A percentile compares a stretch with the other conserved stretches of the same genome.
Conservation (phyloP, 192 early-diverging fungal species). For the Pilaira anomala region DNA sequence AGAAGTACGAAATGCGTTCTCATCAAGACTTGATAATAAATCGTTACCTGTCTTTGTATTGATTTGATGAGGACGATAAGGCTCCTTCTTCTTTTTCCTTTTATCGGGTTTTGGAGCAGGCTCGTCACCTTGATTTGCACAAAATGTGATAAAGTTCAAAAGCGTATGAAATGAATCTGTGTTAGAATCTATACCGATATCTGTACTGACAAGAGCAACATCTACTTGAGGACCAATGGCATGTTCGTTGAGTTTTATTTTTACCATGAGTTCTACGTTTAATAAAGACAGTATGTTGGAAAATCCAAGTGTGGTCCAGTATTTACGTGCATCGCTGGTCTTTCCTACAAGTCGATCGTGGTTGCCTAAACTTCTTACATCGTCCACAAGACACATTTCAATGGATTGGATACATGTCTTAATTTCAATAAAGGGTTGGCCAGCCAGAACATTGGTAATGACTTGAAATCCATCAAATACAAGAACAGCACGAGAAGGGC, state of each 20-base stretch:
- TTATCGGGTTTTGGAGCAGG: not conserved
- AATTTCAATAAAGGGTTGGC: conserved; percentile 57
- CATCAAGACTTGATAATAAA: conserved; percentile 49
- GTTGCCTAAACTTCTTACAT: conserved; percentile 29
- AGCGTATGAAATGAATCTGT: conserved; percentile 66
- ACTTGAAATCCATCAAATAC: conserved; percentile 63
- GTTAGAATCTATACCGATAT: conserved; percentile 57
- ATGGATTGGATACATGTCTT: conserved; percentile 50
- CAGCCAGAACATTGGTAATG: conserved; percentile 55
- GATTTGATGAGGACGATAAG: not conserved
- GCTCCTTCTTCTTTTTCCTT: not conserved
- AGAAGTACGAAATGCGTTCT: conserved; percentile 45
- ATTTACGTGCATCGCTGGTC: conserved; percentile 30
- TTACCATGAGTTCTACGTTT: conserved; percentile 20
- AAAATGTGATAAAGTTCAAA: conserved; percentile 45
- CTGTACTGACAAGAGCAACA: conserved; percentile 11
- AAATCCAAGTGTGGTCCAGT: conserved; percentile 23
- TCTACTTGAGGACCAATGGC: conserved; percentile 2
- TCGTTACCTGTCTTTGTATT: conserved; percentile 4
- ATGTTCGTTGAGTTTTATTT: conserved; percentile 18
- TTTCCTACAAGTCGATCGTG: conserved; percentile 2
- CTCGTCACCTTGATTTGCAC: conserved; percentile 27
- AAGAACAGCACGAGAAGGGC: conserved; percentile 46
- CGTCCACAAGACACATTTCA: conserved; percentile 51
- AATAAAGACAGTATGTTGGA: not conserved